These are phyloP conservation scores for Epichloe brachyelytri DNA, from an alignment of 2,329 filamentous ascomycete species.

Conservation along the genomic window DNA sequence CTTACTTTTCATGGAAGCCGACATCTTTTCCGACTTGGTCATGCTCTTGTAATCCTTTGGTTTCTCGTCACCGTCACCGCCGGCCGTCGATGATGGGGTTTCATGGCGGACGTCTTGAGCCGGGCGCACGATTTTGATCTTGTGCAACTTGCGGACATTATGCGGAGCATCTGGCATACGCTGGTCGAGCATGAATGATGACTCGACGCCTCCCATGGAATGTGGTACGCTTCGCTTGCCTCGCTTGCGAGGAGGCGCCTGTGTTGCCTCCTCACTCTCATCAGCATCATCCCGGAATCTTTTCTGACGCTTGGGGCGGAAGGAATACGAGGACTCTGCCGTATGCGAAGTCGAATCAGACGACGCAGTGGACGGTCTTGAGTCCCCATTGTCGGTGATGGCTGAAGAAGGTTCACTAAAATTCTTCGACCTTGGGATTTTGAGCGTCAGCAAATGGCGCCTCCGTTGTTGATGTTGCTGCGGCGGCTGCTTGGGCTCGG, in stretches of 20 bases:
- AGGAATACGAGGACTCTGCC: slow-evolving; percentile 37
- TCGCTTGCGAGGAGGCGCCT: slow-evolving; percentile 26
- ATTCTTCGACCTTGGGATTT: slow-evolving; percentile 29
- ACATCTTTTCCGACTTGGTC: slow-evolving; percentile 56
- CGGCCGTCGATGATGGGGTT: slow-evolving; percentile 14
- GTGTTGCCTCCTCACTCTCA: slow-evolving; percentile 23
- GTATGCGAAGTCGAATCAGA: slow-evolving; percentile 38
- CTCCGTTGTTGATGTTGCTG: slow-evolving; percentile 8
- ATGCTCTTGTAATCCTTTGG: slow-evolving; percentile 45
- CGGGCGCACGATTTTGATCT: slow-evolving; percentile 26
- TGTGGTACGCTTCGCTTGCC: slow-evolving; percentile 16
- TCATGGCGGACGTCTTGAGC: slow-evolving; percentile 16
- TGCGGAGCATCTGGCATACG: slow-evolving; percentile 12
- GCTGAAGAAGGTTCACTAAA: slow-evolving; percentile 24
- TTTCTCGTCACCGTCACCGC: slow-evolving; percentile 25
- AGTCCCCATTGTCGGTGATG: slow-evolving; percentile 30
- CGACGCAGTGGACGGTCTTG: slow-evolving; percentile 38
- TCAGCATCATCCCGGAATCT: slow-evolving; percentile 38
- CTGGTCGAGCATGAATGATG: slow-evolving; percentile 8
- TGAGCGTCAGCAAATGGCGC: slow-evolving; percentile 22
- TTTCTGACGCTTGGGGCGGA: slow-evolving; percentile 42
- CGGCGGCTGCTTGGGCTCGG: slow-evolving; percentile 12
- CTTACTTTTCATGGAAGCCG: slow-evolving; percentile 51
- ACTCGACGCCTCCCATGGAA: slow-evolving; percentile 5
- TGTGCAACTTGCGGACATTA: slow-evolving; percentile 20